Evolutionary conservation across 306 rosid genomes (phyloP), one percentile per base, ranked within the genome.

Genomic region (Fragaria ananassa): DNA sequence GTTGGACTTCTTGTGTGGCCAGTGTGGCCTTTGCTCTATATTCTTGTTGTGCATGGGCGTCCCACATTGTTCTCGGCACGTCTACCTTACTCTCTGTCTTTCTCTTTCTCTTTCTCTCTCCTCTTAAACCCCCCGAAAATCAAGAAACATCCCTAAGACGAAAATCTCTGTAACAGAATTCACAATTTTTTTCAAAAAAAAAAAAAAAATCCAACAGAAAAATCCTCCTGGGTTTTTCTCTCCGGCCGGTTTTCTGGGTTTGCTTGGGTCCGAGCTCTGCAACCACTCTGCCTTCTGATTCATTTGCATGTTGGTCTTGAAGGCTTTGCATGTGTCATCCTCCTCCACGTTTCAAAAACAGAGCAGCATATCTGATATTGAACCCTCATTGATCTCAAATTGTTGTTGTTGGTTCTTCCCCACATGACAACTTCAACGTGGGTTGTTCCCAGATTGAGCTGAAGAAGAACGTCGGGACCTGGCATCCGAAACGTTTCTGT

Each of bases 51-150:
- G n/a, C n/a, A n/a, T 50, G 80, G 87, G 83, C 70, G 83, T 81
- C 86, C 87, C 85, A 65, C 83, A 67, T 74, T 77, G 79, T 81
- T 85, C 85, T 81, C 90, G 87, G 57, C 88, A 82, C 85, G 79
- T 82, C 86, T 77, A 79, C 66, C 70, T 77, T 75, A 68, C 71
- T 67, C 70, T 41, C 1, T 71, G 68, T 81, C 77, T 70, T 31
- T 31, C 35, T 31, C 35, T 31, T 31, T 31, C 34, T 27, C 27
- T 65, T 65, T 83, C 87, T 86, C 85, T 82, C 86, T 83, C 84
- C 82, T 69, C 82, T 62, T 71, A 56, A 73, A 56, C 76, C 74
- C 80, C 67, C 85, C 81, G 61, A 71, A 81, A 76, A 72, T 65
- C 73, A 74, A 68, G 78, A 78, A 87, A 58, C 83, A 63, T 58